These are phyloP conservation scores for Pseudopithomyces maydicus DNA, from an alignment of 2,329 filamentous ascomycete species.

Conservation along the genomic window DNA sequence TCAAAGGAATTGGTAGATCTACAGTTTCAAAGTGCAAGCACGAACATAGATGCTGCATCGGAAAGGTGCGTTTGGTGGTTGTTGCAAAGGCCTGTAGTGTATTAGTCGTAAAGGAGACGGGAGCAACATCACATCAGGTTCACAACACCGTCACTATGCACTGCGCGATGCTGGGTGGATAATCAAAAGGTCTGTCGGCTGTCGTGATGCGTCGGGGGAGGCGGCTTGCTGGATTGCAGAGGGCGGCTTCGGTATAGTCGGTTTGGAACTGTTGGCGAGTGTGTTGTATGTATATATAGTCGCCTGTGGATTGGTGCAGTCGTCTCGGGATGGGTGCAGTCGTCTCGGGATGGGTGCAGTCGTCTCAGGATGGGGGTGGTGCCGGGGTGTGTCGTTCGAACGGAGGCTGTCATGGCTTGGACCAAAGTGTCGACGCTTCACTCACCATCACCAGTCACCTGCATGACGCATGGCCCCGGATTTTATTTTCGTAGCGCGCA, in stretches of 20 bases:
- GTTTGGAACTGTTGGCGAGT: too few relatives aligned
- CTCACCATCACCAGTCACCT: slow-evolving; percentile 5
- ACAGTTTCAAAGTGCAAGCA: background rate
- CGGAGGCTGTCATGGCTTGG: background rate
- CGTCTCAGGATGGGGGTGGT: too few relatives aligned
- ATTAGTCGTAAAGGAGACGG: background rate
- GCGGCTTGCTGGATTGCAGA: background rate
- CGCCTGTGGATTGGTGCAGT: too few relatives aligned
- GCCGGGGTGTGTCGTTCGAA: background rate
- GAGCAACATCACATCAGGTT: background rate
- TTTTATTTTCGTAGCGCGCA: background rate
- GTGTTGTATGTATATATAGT: too few relatives aligned
- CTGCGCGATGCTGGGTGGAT: background rate
- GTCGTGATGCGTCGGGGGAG: too few relatives aligned
- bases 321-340: background rate
- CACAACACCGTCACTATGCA: background rate
- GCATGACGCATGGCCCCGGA: background rate
- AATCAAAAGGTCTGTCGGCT: too few relatives aligned
- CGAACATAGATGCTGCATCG: slow-evolving; percentile 2
- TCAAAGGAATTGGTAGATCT: background rate
- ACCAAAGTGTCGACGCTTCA: background rate
- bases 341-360: background rate
- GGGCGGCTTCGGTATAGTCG: too few relatives aligned
- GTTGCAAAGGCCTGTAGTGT: background rate
- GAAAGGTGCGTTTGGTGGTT: slow-evolving; percentile 3